phyloP scores from a whole-genome alignment of 2,329 filamentous ascomycete genomes.

The Thielaviopsis punctulata region DNA sequence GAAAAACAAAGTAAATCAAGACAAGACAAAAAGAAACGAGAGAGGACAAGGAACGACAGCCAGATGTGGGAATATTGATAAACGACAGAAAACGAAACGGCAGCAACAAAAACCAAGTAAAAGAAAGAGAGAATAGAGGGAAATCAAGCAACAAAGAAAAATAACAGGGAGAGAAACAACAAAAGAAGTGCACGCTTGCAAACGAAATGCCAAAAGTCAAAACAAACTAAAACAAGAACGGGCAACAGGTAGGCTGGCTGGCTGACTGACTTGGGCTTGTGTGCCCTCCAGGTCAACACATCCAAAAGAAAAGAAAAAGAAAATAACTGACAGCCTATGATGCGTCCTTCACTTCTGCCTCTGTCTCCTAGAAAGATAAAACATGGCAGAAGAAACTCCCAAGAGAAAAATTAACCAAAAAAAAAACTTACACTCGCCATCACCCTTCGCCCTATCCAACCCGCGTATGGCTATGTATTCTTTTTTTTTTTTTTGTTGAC shows the following conservation, averaged over 20 bases:
- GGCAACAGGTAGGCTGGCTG: neutral
- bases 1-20: conserved; percentile 7
- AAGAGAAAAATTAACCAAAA: neutral
- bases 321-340: no score
- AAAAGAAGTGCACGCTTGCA: conserved; percentile 4
- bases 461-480: neutral
- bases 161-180: neutral
- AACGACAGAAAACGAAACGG: neutral
- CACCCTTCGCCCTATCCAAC: neutral
- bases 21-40: conserved; percentile 3
- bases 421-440: neutral
- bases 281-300: neutral
- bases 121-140: neutral
- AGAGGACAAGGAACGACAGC: neutral
- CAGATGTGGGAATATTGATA: conserved; percentile 6
- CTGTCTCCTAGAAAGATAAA: neutral
- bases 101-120: neutral
- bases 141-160: neutral
- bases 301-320: neutral
- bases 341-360: neutral
- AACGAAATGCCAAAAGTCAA: neutral
- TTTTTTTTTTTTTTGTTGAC: neutral
- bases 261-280: neutral
- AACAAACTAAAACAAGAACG: neutral
- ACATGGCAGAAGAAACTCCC: conserved; percentile 1